A percentile compares a stretch with the other conserved stretches of the same genome.
These are phyloP conservation scores for Mycena pura DNA, from an alignment of 768 basidiomycete species.

Conservation along the genomic window DNA sequence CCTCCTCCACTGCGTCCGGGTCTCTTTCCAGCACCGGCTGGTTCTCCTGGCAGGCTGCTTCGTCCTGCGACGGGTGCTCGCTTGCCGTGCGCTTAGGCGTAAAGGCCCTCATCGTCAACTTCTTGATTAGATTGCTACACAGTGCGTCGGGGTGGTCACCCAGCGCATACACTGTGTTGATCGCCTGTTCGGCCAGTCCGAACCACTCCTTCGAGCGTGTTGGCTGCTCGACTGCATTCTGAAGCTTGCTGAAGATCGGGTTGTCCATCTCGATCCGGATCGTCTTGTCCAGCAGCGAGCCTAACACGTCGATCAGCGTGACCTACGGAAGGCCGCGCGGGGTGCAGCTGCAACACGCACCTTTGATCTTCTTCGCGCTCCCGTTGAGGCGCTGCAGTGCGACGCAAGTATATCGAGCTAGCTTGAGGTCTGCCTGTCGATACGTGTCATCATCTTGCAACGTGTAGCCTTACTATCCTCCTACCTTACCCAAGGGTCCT, in stretches of 20 bases:
- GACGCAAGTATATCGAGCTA: constrained; percentile 93
- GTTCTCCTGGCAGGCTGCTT: constrained; percentile 33
- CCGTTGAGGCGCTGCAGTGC: constrained; percentile 92
- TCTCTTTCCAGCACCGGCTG: constrained; percentile 47
- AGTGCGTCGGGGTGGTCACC: constrained; percentile 92
- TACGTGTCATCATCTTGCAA: not conserved
- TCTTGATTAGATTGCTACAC: constrained; percentile 82
- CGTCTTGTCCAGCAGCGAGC: constrained; percentile 87
- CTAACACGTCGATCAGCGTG: constrained; percentile 46
- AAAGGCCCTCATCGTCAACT: constrained; percentile 80
- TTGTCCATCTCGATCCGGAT: constrained; percentile 88
- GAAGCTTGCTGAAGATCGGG: constrained; percentile 82
- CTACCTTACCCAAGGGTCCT: constrained; percentile 82
- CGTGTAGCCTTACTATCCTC: not conserved
- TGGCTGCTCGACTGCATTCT: constrained; percentile 80
- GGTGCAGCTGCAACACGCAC: constrained; percentile 42
- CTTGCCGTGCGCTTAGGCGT: constrained; percentile 38
- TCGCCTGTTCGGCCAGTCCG: constrained; percentile 92
- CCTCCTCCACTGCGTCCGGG: constrained; percentile 63
- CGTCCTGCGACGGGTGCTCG: constrained; percentile 27
- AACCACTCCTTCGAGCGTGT: constrained; percentile 95
- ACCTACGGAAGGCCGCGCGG: not conserved
- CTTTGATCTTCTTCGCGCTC: constrained; percentile 97
- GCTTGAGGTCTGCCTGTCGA: constrained; percentile 80
- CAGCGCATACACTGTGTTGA: constrained; percentile 94